Percentiles rank a stretch among this genome's conserved stretches.
Conservation (phyloP, 257 asterid species). For the Nyctanthes arbortristis region DNA sequence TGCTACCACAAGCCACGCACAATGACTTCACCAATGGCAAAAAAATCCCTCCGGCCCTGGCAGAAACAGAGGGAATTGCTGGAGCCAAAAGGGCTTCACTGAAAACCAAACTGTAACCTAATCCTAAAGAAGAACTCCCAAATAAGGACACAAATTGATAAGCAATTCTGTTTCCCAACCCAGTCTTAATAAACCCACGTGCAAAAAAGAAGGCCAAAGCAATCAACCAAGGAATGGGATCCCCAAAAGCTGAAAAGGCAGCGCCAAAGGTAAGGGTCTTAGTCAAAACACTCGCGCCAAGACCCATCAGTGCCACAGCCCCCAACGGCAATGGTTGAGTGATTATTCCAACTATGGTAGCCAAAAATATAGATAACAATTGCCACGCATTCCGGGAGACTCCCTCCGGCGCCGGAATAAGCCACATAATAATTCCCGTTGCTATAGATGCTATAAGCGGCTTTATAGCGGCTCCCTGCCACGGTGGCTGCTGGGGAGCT, state of each 20-base stretch:
- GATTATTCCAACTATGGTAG: conserved; percentile 89
- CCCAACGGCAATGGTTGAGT: conserved; percentile 92
- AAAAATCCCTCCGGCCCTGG: conserved; percentile 94
- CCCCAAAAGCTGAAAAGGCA: conserved; percentile 94
- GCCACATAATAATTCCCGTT: conserved; percentile 75
- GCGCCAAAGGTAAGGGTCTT: conserved; percentile 86
- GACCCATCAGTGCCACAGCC: conserved; percentile 87
- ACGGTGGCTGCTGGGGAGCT: conserved; percentile 43
- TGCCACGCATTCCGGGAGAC: conserved; percentile 85
- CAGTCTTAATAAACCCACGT: conserved; percentile 88
- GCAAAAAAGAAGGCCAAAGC: conserved; percentile 95
- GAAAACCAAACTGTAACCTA: conserved; percentile 90
- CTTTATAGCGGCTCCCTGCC: conserved; percentile 85
- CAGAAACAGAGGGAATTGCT: conserved; percentile 94
- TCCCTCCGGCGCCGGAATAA: conserved; percentile 76
- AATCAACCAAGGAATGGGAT: conserved; percentile 93
- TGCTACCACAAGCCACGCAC: conserved; percentile 92
- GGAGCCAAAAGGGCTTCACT: conserved; percentile 97
- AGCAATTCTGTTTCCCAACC: conserved; percentile 88
- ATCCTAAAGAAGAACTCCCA: conserved; percentile 81
- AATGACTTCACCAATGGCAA: conserved; percentile 87
- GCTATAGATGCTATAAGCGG: conserved; percentile 78
- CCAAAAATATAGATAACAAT: conserved; percentile 72
- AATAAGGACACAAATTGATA: conserved; percentile 83
- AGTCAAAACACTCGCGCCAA: conserved; percentile 84